A percentile compares a stretch with the other conserved stretches of the same genome.
These are phyloP conservation scores for Aspergillus versicolor DNA, from an alignment of 2,329 filamentous ascomycete genomes.

Conservation along the genomic window DNA sequence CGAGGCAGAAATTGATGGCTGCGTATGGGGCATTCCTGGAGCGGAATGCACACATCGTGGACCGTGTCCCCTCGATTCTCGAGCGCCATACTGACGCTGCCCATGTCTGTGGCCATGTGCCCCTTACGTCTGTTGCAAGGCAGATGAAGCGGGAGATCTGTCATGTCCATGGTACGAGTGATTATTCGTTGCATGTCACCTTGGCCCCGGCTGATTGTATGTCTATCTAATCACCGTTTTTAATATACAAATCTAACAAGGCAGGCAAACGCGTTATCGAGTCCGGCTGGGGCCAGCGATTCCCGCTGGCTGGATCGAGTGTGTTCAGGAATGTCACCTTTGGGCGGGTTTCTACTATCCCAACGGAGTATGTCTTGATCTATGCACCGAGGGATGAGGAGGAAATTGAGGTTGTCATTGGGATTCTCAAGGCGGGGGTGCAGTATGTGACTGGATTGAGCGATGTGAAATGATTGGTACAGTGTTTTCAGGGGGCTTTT, in stretches of 20 bases:
- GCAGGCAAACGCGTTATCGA: slow-evolving; percentile 61
- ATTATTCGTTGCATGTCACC: slow-evolving; percentile 74
- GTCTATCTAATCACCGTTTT: not conserved
- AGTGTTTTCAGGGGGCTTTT: not conserved
- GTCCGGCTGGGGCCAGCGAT: slow-evolving; percentile 74
- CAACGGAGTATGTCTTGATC: slow-evolving; percentile 31
- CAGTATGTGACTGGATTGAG: slow-evolving; percentile 28
- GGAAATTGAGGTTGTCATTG: slow-evolving; percentile 31
- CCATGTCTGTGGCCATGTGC: slow-evolving; percentile 26
- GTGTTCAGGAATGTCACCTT: slow-evolving; percentile 61
- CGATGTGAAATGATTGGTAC: not conserved
- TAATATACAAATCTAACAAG: not conserved
- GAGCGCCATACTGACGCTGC: slow-evolving; percentile 27
- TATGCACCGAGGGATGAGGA: slow-evolving; percentile 36
- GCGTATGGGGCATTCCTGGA: slow-evolving; percentile 22
- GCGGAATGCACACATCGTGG: slow-evolving; percentile 30
- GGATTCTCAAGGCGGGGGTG: slow-evolving; percentile 32
- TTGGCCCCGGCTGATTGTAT: slow-evolving; percentile 74
- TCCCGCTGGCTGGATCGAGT: slow-evolving; percentile 54
- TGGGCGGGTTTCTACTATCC: slow-evolving; percentile 18
- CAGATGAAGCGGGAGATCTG: slow-evolving; percentile 67
- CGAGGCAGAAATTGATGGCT: slow-evolving; percentile 24
- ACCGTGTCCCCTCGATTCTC: slow-evolving; percentile 23
- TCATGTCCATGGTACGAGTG: slow-evolving; percentile 70
- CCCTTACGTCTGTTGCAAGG: slow-evolving; percentile 16